These are phyloP conservation scores for Cochlearia excelsa DNA, from an alignment of 345 rosid genomes.

Conservation along the genomic window DNA sequence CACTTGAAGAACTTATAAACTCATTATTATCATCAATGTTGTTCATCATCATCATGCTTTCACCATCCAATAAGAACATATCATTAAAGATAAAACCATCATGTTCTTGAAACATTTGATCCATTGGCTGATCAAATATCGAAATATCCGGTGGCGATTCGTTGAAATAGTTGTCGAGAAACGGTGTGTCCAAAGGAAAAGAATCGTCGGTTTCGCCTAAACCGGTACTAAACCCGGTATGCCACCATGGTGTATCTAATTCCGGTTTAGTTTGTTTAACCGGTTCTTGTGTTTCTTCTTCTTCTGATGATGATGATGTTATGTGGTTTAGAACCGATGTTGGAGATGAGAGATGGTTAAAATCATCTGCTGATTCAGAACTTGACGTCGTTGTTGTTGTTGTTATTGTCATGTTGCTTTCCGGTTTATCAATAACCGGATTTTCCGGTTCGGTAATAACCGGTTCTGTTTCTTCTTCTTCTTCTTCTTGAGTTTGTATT, in stretches of 20 bases:
- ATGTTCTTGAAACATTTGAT: conserved; percentile 31
- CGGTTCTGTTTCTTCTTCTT: conserved; percentile 11
- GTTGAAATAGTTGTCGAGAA: conserved; percentile 41
- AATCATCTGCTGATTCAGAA: conserved; percentile 67
- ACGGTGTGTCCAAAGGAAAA: conserved; percentile 49
- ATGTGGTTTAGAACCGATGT: conserved; percentile 70
- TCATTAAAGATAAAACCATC: conserved; percentile 40
- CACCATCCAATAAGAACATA: conserved; percentile 37
- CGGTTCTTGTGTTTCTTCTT: conserved; percentile 34
- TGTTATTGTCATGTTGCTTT: conserved; percentile 13
- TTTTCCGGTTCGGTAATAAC: conserved; percentile 17
- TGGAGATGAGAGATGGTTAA: conserved; percentile 60
- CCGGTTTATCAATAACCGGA: conserved; percentile 30
- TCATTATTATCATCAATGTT: conserved; percentile 32
- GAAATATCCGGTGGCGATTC: conserved; percentile 39
- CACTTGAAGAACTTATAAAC: background rate
- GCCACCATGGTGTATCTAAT: conserved; percentile 28
- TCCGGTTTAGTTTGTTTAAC: conserved; percentile 24
- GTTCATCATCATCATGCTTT: conserved; percentile 14
- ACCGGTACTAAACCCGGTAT: conserved; percentile 19
- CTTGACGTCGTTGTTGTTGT: conserved; percentile 30
- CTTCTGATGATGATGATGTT: conserved; percentile 31
- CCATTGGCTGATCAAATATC: conserved; percentile 47
- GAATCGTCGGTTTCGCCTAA: conserved; percentile 43
- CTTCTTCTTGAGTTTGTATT: conserved; percentile 31